Base-by-base conservation (phyloP, 805 yeast genomes). In the Kregervanrija delftensis region DNA sequence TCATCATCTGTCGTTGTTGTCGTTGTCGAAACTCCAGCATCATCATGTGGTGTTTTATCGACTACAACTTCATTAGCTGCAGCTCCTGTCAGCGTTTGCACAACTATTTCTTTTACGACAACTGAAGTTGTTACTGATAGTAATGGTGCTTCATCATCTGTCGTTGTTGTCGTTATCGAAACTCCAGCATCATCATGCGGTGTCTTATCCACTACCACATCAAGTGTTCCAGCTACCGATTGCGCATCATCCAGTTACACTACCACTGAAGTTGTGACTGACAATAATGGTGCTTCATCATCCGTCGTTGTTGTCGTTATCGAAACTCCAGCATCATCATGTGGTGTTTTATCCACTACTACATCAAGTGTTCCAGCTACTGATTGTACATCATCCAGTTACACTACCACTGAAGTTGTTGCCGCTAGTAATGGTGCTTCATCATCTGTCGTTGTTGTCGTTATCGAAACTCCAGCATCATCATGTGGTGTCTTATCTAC, bases 341-440 rank as follows among this genome's bases (percentile, higher is more conserved):
- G 36, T 31, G 31, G 40, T 14, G 31, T 40, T 8, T 16, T 30
- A 3, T n/a, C 31, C 5, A 34, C 37, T 16, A 35, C 33, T 5
- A 38, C 38, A 4, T 15, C 45, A 8, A 14, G 37, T 22, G 31
- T n/a, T 1, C 11, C 37, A n/a, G 22, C 41, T 12, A 35, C 44
- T 2, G 38, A 45, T 17, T 31, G 30, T 30, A 33, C 44, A 15
- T 36, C 47, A 12, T 35, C 47, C 14, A 43, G 45, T 10, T 39
- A 39, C n/a, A 35, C 40, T 10, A 22, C 31, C 17, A 33, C 32
- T 12, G 36, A 35, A 12, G 34, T 44, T 12, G 13, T 32, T 1
- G 16, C 31, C 3, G n/a, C 41, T 9, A n/a, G 31, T 3, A 17
- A 17, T 17, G 15, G 30, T 35, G 13, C 34, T 3, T 30, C 28